Evolutionary conservation across 257 asterid species (phyloP), one percentile per base, ranked within the genome.

Genomic region (Solanum bulbocastanum): DNA sequence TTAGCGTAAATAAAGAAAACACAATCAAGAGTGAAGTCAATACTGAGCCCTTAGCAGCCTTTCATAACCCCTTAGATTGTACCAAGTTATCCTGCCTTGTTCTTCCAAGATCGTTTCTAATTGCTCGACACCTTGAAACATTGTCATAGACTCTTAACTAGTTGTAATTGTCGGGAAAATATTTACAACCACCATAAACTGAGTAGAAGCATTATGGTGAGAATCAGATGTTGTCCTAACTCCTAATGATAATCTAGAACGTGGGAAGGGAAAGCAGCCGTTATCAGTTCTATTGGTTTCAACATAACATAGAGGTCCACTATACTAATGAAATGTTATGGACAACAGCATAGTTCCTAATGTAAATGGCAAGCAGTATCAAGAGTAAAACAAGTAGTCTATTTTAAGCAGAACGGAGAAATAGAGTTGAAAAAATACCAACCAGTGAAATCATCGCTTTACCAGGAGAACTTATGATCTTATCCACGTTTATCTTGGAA

Each of bases 391-490:
- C 23, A 52, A 82, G 86, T 32, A 30, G 69, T 49, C 44, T 46
- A 42, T 35, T 36, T 49, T 22, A 88, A 13, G 37, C n/a, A 32
- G 46, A 49, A 52, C 4, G 56, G 37, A 56, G 44, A 58, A 86
- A 82, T 44, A 86, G 62, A 72, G 86, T 32, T 66, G 56, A 82
- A 32, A 39, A 83, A 88, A 83, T 79, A 92, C 96, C 86, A 90
- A 97, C 99, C 99, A 97, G 89, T 83, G 94, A 86, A 90, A 96
- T 91, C 89, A 89, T 95, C 84, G 98, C 98, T 72, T 93, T 91
- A 65, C 91, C 96, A 86, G 96, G 94, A 89, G 97, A 91, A 90
- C 98, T 93, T 93, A 96, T 92, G 49, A 95, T 93, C 94, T 93
- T 97, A 82, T 92, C 94, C 98, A 97, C 94, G 86, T 91, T 93